A percentile compares a stretch with the other conserved stretches of the same genome.
Conservation (phyloP, 2,329 filamentous ascomycete genomes). For the Penicillium sp. region DNA sequence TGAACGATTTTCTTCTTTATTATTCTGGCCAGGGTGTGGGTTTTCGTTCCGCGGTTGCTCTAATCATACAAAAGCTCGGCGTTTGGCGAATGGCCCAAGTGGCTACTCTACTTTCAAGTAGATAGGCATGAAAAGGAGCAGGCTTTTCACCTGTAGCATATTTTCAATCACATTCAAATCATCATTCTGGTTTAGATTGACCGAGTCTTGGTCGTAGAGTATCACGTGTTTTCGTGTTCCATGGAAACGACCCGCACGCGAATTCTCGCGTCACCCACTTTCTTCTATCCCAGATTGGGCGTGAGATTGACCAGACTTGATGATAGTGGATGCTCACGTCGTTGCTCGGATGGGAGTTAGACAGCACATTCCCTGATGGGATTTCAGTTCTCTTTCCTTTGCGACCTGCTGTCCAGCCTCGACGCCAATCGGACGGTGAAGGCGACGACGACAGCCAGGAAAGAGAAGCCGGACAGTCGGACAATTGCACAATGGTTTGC, state of each 20-base stretch:
- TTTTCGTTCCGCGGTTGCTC: slow-evolving; percentile 2
- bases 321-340: no score
- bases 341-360: no score
- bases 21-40: neutral
- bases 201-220: neutral
- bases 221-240: slow-evolving; percentile 35
- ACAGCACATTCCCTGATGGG: slow-evolving; percentile 30
- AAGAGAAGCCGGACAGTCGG: slow-evolving; percentile 35
- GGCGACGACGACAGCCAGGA: slow-evolving; percentile 26
- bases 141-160: neutral
- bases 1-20: slow-evolving; percentile 37
- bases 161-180: no score
- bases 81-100: slow-evolving; percentile 24
- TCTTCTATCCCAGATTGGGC: neutral
- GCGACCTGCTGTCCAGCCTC: slow-evolving; percentile 65
- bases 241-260: slow-evolving; percentile 20
- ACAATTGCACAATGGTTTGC: slow-evolving; percentile 63
- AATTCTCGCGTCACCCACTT: slow-evolving; percentile 9
- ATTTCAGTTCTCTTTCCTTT: slow-evolving; percentile 61
- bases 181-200: no score
- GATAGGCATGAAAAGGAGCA: no score
- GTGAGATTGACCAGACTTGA: no score
- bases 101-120: neutral
- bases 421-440: slow-evolving; percentile 46
- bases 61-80: slow-evolving; percentile 26